Conservation (phyloP, 768 basidiomycete genomes). For the Podaxis sp. region DNA sequence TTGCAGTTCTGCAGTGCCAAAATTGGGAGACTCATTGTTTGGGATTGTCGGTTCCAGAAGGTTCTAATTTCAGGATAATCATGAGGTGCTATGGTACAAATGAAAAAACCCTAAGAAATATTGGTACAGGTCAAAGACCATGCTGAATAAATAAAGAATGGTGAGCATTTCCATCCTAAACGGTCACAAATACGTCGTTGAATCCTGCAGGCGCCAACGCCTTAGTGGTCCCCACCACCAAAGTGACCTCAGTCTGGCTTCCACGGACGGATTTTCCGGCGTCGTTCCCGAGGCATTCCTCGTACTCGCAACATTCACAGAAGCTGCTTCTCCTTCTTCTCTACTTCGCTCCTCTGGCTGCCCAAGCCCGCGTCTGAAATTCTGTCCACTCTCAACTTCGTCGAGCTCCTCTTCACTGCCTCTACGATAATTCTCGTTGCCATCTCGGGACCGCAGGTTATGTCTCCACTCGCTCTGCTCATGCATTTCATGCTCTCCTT, state of each 20-base stretch:
- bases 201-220: conserved; percentile 72
- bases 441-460: background rate
- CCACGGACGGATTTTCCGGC: conserved; percentile 11
- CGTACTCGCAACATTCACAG: background rate
- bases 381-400: background rate
- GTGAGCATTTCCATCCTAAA: background rate
- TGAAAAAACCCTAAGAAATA: background rate
- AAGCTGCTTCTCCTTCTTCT: background rate
- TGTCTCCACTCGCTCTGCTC: conserved; percentile 9
- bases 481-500: conserved; percentile 18
- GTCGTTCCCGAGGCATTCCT: conserved; percentile 2
- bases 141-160: background rate
- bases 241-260: conserved; percentile 34
- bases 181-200: conserved; percentile 54
- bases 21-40: background rate
- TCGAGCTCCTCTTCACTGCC: conserved; percentile 11
- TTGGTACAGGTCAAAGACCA: background rate
- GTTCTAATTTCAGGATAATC: background rate
- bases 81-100: background rate
- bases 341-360: background rate
- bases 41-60: background rate
- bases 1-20: background rate
- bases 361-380: background rate
- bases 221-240: conserved; percentile 83
- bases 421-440: background rate